Evolutionary conservation across 768 basidiomycete genomes (phyloP), one percentile per base, ranked within the genome.

Genomic region (Lentinus tigrinus): DNA sequence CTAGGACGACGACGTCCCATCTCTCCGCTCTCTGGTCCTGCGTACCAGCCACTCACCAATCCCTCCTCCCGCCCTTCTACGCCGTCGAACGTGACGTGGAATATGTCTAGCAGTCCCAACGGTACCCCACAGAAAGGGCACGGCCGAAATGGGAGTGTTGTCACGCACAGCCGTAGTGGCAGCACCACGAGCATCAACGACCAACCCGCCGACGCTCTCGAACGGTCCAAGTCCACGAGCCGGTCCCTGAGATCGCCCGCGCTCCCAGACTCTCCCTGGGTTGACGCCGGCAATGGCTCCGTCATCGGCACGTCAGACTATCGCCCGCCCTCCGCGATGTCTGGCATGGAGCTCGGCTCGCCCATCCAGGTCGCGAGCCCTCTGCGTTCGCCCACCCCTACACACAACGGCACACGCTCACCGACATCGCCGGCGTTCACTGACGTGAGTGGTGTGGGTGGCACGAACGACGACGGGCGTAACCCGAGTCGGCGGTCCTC

Each of bases 41-140:
- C 82, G 3, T 89, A 77, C 69, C 88, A 87, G 70, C 79, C 85
- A 6, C 75, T 88, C 74, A 78, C 81, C 23, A 38, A 47, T 1
- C 53, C 64, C 2, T 78, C 84, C 53, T 75, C 79, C 55, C 74
- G 78, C 39, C 76, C 81, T 28, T 67, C 68, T 44, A 89, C 90
- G 26, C 90, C 90, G 36, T 91, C 91, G 1, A 89, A 88, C 68
- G 79, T 90, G 52, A 81, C 83, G n/a, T 91, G 89, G 89, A 83
- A 78, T 52, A 56, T 75, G 23, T 73, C 76, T 17, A 46, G 66
- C 28, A 72, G 68, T 47, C 67, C 72, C 7, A 69, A 73, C 68
- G 73, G 61, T 24, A 62, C 60, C 17, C 52, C 60, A n/a, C 60
- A 61, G 60, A 61, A 61, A 47, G 37, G 62, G 26, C 86, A 87